Percentiles rank a stretch among this genome's conserved stretches.
These are phyloP conservation scores for Arthrobotrys sphaeroides DNA, from an alignment of 2,329 filamentous ascomycete genomes.

Conservation along the genomic window DNA sequence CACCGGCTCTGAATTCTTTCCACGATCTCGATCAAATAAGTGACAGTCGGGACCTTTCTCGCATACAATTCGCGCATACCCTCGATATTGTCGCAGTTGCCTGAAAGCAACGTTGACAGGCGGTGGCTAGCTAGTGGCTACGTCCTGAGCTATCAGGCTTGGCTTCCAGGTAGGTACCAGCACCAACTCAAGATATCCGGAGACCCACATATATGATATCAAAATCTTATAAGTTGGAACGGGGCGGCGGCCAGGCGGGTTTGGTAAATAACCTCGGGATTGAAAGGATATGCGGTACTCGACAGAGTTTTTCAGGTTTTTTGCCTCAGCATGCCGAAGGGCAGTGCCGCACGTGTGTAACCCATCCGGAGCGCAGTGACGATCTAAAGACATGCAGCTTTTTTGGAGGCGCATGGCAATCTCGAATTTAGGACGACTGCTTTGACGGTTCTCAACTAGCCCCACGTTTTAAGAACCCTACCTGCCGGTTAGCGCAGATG, in stretches of 20 bases:
- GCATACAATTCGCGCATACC: conserved; percentile 8
- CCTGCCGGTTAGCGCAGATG: not conserved
- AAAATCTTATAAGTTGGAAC: not conserved
- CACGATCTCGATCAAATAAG: not conserved
- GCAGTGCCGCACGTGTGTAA: conserved; percentile 19
- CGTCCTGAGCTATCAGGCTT: conserved; percentile 4
- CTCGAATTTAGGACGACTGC: not conserved
- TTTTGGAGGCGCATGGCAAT: not conserved
- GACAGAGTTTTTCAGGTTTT: not conserved
- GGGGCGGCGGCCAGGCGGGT: conserved; percentile 15
- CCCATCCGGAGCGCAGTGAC: not conserved
- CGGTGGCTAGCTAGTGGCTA: conserved; percentile 1
- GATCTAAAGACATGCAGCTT: not conserved
- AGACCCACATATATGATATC: not conserved
- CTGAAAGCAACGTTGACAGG: conserved; percentile 11
- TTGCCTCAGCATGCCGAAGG: conserved; percentile 1
- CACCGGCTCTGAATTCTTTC: not conserved
- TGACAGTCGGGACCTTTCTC: conserved; percentile 35
- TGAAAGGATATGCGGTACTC: not conserved
- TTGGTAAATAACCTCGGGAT: conserved; percentile 37
- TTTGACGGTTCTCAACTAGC: not conserved
- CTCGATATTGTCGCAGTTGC: conserved; percentile 30
- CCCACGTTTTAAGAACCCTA: conserved; percentile 1
- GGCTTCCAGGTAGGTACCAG: not conserved
- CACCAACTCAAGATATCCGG: not conserved